Evolutionary conservation across 495 filamentous ascomycete genomes (phyloP).

Genomic region (Lophium mytilinum): DNA sequence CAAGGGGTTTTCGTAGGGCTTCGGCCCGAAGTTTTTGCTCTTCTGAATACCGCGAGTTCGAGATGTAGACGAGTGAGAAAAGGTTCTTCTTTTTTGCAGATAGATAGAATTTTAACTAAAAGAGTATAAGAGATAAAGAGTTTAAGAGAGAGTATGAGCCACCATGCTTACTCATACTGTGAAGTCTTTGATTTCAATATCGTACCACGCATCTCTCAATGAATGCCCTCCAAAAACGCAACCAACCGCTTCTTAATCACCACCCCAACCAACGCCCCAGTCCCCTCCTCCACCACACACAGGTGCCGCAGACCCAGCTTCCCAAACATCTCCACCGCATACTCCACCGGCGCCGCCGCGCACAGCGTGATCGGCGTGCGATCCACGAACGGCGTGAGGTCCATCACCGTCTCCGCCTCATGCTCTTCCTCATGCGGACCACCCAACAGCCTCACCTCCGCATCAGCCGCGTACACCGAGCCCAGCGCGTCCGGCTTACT

Average conservation of each 20-base stretch:
- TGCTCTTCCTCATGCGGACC: constrained; percentile 25
- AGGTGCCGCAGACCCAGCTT: constrained; percentile 47
- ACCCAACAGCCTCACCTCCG: constrained; percentile 37
- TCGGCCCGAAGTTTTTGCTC: no score
- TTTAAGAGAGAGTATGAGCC: no score
- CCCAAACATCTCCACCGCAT: constrained; percentile 51
- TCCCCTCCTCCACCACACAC: constrained; percentile 42
- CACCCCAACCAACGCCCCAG: constrained; percentile 30
- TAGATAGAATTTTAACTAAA: no score
- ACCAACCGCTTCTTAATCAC: constrained; percentile 38
- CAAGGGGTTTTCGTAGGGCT: neutral
- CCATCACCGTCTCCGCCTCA: constrained; percentile 21
- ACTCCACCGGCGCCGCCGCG: constrained; percentile 48
- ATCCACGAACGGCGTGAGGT: constrained; percentile 44
- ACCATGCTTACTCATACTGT: no score
- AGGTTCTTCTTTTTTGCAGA: no score
- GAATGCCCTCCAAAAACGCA: constrained; percentile 27
- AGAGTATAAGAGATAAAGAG: no score
- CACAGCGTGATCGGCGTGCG: constrained; percentile 44
- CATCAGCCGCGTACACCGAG: constrained; percentile 27
- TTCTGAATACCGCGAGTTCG: no score
- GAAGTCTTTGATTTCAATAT: no score
- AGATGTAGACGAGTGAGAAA: no score
- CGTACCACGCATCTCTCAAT: neutral
- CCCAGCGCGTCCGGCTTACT: constrained; percentile 22